Evolutionary conservation across 805 yeast genomes (phyloP), one percentile per base, ranked within the genome.

Genomic region (Candida dajiaensis): DNA sequence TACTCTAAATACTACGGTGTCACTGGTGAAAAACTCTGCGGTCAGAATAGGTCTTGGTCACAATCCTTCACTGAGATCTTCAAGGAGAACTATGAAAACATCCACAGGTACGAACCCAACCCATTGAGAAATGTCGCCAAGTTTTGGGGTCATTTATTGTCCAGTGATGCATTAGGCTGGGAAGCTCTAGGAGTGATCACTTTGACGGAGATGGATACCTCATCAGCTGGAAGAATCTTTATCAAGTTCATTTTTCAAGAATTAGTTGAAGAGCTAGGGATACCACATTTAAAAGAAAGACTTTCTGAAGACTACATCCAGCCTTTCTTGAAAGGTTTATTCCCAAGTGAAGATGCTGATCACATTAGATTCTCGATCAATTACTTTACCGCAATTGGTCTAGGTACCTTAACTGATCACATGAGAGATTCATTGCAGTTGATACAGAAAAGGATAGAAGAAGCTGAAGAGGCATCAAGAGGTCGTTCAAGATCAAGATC

Each of bases 331-430:
- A 53, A 49, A 2, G 88, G 88, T 0, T 53, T 90, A 35, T 86
- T 90, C 57, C 97, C 96, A 0, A 58, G 25, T 12, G 66, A 64
- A 2, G 72, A 72, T 45, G 70, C 72, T 6, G 82, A 79, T 10
- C 68, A 77, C 52, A 67, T 83, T 13, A 71, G 92, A 49, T 92
- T 90, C 61, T 76, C 95, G 2, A 89, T 89, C 60, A 92, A 92
- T 60, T 92, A 75, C 62, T 92, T 92, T 64, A 92, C 97, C 0
- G 97, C 97, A 1, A 89, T 92, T 50, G 95, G 95, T 0, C 63
- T 92, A 42, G 97, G 97, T 40, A 73, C 76, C 2, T 62, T 92
- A 47, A 90, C 98, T 0, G 96, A 88, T 35, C 76, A 69, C 1
- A 85, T 90, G 95, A 77, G 98, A 66, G 74, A 69, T 5, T 70